These are phyloP conservation scores for Thelonectria olida DNA, from an alignment of 2,329 filamentous ascomycete species.

Conservation along the genomic window DNA sequence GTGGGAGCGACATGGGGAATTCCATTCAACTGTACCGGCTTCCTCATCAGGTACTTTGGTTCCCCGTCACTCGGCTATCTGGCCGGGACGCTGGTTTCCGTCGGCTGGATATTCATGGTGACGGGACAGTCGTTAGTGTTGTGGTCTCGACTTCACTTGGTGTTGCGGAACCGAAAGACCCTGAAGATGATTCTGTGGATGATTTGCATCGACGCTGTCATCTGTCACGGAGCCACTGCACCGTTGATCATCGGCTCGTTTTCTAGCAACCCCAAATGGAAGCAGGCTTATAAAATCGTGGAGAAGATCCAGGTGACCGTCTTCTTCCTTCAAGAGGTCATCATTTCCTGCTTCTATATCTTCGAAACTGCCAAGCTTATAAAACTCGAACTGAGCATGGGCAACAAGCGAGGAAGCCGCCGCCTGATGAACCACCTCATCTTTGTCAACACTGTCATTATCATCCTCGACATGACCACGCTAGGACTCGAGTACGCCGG, in stretches of 20 bases:
- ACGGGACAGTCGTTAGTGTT: constrained; percentile 70
- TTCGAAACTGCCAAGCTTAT: constrained; percentile 61
- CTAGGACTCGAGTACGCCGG: constrained; percentile 49
- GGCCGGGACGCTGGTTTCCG: constrained; percentile 30
- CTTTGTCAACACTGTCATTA: constrained; percentile 55
- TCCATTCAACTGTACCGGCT: constrained; percentile 52
- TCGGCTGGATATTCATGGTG: constrained; percentile 58
- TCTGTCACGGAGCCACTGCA: constrained; percentile 63
- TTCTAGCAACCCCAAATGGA: constrained; percentile 37
- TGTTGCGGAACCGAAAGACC: constrained; percentile 59
- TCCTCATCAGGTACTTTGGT: constrained; percentile 51
- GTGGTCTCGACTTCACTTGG: constrained; percentile 69
- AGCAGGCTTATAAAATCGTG: constrained; percentile 52
- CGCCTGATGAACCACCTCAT: constrained; percentile 51
- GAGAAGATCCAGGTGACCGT: too few species aligned
- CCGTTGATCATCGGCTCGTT: constrained; percentile 65
- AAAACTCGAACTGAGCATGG: constrained; percentile 49
- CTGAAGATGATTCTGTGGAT: constrained; percentile 62
- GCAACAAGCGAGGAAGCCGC: constrained; percentile 31
- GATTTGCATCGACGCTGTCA: constrained; percentile 64
- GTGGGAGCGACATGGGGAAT: constrained; percentile 47
- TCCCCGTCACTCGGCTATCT: constrained; percentile 30
- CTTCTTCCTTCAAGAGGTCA: constrained; percentile 64
- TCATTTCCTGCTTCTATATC: constrained; percentile 64
- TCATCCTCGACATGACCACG: constrained; percentile 55